These are phyloP conservation scores for Diospyros lotus DNA, from an alignment of 148 eudicot genomes.

Conservation along the genomic window DNA sequence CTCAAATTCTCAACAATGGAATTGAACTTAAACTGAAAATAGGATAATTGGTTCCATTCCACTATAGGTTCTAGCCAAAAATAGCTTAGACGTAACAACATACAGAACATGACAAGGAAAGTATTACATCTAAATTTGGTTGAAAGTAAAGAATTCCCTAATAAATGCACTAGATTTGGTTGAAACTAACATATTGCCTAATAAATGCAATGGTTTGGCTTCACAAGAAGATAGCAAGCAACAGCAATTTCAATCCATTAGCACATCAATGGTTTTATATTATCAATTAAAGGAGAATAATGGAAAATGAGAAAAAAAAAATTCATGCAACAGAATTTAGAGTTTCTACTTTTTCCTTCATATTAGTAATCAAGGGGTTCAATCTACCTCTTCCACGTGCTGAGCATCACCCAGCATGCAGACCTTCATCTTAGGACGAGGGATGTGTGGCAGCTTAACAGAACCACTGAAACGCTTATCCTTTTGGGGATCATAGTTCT, in stretches of 20 bases:
- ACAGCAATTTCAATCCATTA: background rate
- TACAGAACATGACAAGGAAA: background rate
- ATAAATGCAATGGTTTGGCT: background rate
- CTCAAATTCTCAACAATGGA: background rate
- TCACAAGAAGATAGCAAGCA: background rate
- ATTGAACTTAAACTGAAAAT: background rate
- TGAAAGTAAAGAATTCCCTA: too few relatives aligned
- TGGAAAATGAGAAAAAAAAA: background rate
- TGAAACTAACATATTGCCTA: background rate
- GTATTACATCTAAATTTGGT: background rate
- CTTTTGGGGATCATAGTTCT: conserved; percentile 53
- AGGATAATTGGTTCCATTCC: background rate
- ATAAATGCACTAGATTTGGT: too few relatives aligned
- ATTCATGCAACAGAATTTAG: background rate
- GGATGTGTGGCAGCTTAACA: conserved; percentile 45
- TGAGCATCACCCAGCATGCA: conserved; percentile 58
- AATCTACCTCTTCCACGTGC: conserved; percentile 44
- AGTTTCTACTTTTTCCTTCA: background rate
- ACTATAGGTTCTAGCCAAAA: background rate
- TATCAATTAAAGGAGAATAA: background rate
- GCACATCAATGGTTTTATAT: background rate
- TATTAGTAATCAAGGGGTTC: background rate
- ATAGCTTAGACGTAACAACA: background rate
- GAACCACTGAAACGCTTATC: conserved; percentile 53
- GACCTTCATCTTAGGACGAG: conserved; percentile 52